Evolutionary conservation across 2,329 filamentous ascomycete genomes (phyloP).

Genomic region (Curvularia hawaiiensis): DNA sequence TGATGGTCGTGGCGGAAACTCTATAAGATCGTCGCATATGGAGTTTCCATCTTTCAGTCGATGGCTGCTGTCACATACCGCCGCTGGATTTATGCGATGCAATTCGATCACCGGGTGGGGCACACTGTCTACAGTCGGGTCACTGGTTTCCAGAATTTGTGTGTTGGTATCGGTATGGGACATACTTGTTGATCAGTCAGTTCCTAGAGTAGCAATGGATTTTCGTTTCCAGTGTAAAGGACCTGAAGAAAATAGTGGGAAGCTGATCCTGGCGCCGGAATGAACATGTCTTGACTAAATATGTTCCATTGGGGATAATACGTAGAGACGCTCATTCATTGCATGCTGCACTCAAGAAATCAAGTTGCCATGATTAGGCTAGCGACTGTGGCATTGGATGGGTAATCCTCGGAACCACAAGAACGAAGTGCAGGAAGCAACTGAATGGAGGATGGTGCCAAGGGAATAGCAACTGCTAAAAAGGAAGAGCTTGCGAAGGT

Average conservation of each 20-base stretch:
- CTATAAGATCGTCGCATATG: constrained; percentile 26
- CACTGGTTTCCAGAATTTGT: background rate
- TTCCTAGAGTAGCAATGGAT: background rate
- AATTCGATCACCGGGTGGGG: background rate
- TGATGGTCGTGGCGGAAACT: constrained; percentile 51
- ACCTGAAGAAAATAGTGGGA: background rate
- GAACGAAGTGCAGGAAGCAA: background rate
- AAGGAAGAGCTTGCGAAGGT: background rate
- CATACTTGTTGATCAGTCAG: background rate
- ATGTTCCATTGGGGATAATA: background rate
- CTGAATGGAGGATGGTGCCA: background rate
- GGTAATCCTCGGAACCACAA: background rate
- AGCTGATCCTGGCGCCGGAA: background rate
- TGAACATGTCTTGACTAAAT: background rate
- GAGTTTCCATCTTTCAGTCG: background rate
- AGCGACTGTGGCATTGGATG: background rate
- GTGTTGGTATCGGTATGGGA: background rate
- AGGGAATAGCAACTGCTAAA: background rate
- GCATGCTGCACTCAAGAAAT: too few species aligned
- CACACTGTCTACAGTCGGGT: background rate
- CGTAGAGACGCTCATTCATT: background rate
- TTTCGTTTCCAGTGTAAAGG: background rate
- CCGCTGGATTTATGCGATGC: background rate
- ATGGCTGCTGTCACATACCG: background rate
- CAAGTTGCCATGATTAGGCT: too few species aligned